Conservation (phyloP, 306 rosid genomes). For the Glycine soja region DNA sequence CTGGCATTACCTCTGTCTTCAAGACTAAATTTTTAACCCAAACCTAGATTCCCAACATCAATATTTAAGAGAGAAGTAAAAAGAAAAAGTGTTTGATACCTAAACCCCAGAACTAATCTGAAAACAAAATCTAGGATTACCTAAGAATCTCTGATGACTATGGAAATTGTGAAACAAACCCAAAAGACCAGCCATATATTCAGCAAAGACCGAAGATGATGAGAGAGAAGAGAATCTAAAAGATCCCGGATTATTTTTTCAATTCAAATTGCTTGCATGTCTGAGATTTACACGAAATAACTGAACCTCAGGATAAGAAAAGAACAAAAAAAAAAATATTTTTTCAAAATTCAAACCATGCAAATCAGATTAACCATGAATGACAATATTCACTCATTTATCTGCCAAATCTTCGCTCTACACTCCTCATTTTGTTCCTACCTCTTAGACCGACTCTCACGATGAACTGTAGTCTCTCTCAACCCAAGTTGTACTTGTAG, state of each 20-base stretch:
- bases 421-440: conserved; percentile 65
- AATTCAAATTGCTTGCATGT: conserved; percentile 60
- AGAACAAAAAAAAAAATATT: not conserved
- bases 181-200: conserved; percentile 49
- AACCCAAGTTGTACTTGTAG: conserved; percentile 25
- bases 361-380: conserved; percentile 62
- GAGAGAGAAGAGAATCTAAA: conserved; percentile 42
- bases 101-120: conserved; percentile 30
- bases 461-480: conserved; percentile 47
- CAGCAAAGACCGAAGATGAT: conserved; percentile 40
- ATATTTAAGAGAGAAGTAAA: conserved; percentile 6
- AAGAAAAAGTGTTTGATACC: conserved; percentile 36
- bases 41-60: conserved; percentile 26
- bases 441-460: conserved; percentile 63
- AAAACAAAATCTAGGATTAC: conserved; percentile 37
- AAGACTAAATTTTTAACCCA: conserved; percentile 46
- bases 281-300: conserved; percentile 40
- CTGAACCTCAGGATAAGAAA: not conserved
- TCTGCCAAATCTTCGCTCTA: conserved; percentile 76
- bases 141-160: conserved; percentile 46
- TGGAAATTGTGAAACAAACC: conserved; percentile 53
- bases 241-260: conserved; percentile 57
- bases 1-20: not conserved
- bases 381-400: conserved; percentile 31
- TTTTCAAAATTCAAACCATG: conserved; percentile 56